Evolutionary conservation across 2,329 filamentous ascomycete species (phyloP).

Genomic region (Cladosporium sp.): DNA sequence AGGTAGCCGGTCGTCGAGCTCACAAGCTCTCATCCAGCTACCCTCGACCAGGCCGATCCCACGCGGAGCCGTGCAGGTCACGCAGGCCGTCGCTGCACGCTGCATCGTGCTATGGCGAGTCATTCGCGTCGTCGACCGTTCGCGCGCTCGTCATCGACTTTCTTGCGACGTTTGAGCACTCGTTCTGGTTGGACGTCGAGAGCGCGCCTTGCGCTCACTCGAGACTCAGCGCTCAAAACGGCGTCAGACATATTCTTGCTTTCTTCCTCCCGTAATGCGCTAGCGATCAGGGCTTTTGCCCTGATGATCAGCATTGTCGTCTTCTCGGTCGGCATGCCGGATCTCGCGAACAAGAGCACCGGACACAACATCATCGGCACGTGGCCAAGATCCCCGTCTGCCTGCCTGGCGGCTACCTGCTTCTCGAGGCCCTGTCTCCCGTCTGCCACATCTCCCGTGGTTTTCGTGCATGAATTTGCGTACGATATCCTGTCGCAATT

Average conservation of each 20-base stretch:
- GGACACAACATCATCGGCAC: slow-evolving; percentile 9
- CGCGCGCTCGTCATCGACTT: slow-evolving; percentile 15
- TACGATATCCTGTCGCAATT: background rate
- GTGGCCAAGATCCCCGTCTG: slow-evolving; percentile 9
- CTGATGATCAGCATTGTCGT: background rate
- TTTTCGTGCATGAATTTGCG: background rate
- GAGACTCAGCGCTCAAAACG: background rate
- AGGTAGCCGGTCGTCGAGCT: slow-evolving; percentile 16
- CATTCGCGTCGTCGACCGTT: slow-evolving; percentile 12
- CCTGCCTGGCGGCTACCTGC: slow-evolving; percentile 5
- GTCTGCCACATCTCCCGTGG: background rate
- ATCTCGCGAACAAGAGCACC: background rate
- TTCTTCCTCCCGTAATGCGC: background rate
- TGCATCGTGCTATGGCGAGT: slow-evolving; percentile 12
- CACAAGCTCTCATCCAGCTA: slow-evolving; percentile 7
- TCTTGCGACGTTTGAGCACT: background rate
- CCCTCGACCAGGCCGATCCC: slow-evolving; percentile 9
- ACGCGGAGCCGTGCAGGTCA: slow-evolving; percentile 9
- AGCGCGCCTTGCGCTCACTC: slow-evolving; percentile 1
- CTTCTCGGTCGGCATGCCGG: slow-evolving; percentile 8
- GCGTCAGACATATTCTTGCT: background rate
- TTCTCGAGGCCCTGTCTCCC: background rate
- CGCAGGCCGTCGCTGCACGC: slow-evolving; percentile 7
- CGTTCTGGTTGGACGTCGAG: background rate
- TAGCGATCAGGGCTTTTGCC: background rate